These are phyloP conservation scores for Cladosporium sp. DNA, from an alignment of 2,329 filamentous ascomycete genomes.

Conservation along the genomic window DNA sequence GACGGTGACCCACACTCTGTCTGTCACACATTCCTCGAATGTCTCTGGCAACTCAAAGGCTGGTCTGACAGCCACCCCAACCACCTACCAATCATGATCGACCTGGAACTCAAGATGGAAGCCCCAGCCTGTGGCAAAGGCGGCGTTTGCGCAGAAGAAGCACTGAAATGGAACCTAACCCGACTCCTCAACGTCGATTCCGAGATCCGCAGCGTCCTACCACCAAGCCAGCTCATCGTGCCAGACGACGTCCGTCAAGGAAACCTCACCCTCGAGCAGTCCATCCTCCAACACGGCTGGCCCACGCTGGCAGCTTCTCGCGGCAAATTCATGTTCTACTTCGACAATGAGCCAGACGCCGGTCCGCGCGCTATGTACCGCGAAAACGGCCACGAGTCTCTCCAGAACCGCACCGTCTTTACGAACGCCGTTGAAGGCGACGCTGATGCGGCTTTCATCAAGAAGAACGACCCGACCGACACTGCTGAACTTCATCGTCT, in stretches of 20 bases:
- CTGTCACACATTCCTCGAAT: conserved; percentile 50
- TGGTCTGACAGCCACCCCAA: conserved; percentile 48
- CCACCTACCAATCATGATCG: conserved; percentile 51
- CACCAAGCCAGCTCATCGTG: conserved; percentile 43
- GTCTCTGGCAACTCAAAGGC: conserved; percentile 44
- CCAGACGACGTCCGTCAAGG: conserved; percentile 49
- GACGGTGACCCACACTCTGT: conserved; percentile 50
- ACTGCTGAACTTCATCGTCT: conserved; percentile 46
- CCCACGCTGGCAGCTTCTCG: conserved; percentile 47
- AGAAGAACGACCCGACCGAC: conserved; percentile 49
- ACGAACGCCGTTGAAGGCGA: conserved; percentile 50
- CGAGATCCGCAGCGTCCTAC: conserved; percentile 50
- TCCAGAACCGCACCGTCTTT: conserved; percentile 51
- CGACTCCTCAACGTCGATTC: conserved; percentile 47
- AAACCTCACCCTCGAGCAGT: conserved; percentile 48
- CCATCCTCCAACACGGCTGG: conserved; percentile 51
- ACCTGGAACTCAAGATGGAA: conserved; percentile 53
- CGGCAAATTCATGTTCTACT: conserved; percentile 52
- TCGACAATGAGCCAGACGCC: conserved; percentile 51
- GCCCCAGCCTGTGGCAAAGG: conserved; percentile 36
- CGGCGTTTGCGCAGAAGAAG: conserved; percentile 41
- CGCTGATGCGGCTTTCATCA: conserved; percentile 52
- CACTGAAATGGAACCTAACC: conserved; percentile 47
- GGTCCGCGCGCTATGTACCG: conserved; percentile 40
- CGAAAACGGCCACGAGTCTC: conserved; percentile 34